These are phyloP conservation scores for Sphagnum fallax DNA, from an alignment of 228 moss, liverwort and hornwort species.

Conservation along the genomic window DNA sequence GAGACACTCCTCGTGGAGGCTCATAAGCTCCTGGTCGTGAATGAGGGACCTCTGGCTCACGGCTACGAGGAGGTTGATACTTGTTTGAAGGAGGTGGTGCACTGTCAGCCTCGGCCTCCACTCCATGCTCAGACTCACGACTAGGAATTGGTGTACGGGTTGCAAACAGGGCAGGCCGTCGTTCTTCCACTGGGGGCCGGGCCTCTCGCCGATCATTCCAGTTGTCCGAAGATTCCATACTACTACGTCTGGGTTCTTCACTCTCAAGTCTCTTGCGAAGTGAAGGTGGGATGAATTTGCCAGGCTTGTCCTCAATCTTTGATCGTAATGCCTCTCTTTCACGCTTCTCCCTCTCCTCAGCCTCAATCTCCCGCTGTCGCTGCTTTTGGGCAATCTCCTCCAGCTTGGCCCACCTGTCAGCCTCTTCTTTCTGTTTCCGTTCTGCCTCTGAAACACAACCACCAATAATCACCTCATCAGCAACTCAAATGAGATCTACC, in stretches of 20 bases:
- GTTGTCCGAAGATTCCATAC: constrained; percentile 13
- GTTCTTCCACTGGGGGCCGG: constrained; percentile 27
- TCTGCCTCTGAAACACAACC: constrained; percentile 32
- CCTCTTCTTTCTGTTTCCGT: constrained; percentile 41
- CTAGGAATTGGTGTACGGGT: constrained; percentile 13
- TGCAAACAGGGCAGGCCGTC: constrained; percentile 26
- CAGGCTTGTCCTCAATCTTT: constrained; percentile 36
- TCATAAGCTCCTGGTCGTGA: constrained; percentile 19
- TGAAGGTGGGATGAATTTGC: constrained; percentile 47
- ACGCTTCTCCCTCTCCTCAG: constrained; percentile 56
- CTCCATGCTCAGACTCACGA: constrained; percentile 28
- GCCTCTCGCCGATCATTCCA: constrained; percentile 38
- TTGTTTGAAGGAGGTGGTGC: constrained; percentile 15
- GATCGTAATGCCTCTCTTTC: constrained; percentile 36
- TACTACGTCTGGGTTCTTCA: constrained; percentile 23
- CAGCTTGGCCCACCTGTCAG: constrained; percentile 33
- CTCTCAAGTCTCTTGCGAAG: constrained; percentile 52
- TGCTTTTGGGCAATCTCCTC: constrained; percentile 63
- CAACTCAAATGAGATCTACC: not conserved
- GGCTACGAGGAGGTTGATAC: constrained; percentile 40
- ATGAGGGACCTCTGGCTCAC: constrained; percentile 35
- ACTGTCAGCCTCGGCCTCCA: constrained; percentile 31
- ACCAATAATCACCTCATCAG: constrained; percentile 37
- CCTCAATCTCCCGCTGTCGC: constrained; percentile 48
- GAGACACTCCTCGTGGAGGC: constrained; percentile 14